phyloP scores from a whole-genome alignment of 2,329 filamentous ascomycete genomes.

The Lasiodiplodia theobromae region DNA sequence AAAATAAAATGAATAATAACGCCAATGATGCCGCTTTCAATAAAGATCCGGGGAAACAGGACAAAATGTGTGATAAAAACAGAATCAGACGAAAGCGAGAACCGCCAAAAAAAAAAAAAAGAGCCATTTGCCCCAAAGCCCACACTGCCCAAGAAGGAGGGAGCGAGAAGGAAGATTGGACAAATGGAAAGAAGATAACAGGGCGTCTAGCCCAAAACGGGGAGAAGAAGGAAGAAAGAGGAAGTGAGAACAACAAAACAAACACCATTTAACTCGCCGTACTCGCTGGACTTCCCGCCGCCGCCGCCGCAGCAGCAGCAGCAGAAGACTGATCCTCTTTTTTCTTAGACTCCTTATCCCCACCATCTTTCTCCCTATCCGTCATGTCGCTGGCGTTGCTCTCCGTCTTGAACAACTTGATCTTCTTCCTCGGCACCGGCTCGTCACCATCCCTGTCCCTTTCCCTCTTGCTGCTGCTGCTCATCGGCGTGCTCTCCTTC shows the following conservation, averaged over 20 bases:
- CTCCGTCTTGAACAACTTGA: slow-evolving; percentile 39
- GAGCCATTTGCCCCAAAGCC: background rate
- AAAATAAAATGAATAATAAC: background rate
- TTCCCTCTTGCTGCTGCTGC: background rate
- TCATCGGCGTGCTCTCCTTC: slow-evolving; percentile 30
- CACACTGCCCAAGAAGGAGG: background rate
- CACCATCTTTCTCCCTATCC: slow-evolving; percentile 5
- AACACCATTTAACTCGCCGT: slow-evolving; percentile 12
- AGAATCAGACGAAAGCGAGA: background rate
- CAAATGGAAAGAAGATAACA: background rate
- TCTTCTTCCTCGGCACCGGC: slow-evolving; percentile 45
- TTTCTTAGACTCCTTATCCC: background rate
- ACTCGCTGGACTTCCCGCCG: slow-evolving; percentile 13
- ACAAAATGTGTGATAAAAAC: background rate
- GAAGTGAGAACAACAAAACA: background rate
- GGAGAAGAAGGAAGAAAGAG: background rate
- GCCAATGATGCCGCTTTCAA: slow-evolving; percentile 23
- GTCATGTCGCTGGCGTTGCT: slow-evolving; percentile 13
- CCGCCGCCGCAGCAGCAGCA: background rate
- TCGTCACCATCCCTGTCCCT: slow-evolving; percentile 38
- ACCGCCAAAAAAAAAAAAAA: background rate
- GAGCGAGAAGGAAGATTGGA: background rate
- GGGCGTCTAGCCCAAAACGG: background rate
- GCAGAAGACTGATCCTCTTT: background rate
- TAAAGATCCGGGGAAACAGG: background rate